Evolutionary conservation across 2,329 filamentous ascomycete genomes (phyloP).

Genomic region (Xylariales sp.): DNA sequence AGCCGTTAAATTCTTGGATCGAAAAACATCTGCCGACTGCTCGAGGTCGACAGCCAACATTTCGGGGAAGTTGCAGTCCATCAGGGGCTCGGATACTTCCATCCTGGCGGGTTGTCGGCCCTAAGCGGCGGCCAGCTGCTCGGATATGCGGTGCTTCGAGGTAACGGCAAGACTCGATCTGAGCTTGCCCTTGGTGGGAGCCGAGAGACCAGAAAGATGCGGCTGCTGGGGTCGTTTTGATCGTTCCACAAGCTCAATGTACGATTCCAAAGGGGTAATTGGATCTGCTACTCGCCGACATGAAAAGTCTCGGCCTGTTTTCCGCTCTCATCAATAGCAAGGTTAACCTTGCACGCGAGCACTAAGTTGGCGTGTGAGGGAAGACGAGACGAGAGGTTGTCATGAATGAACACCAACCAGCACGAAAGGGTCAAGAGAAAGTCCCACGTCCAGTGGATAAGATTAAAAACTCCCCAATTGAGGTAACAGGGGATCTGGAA

Average conservation of each 20-base stretch:
- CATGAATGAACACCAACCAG: too few species aligned
- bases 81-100: constrained; percentile 19
- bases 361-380: too few species aligned
- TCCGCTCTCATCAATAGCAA: too few species aligned
- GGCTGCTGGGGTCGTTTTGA: constrained; percentile 3
- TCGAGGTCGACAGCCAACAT: constrained; percentile 51
- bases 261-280: background rate
- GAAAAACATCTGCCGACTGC: constrained; percentile 41
- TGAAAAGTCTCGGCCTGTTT: too few species aligned
- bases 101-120: constrained; percentile 13
- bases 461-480: too few species aligned
- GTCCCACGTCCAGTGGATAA: too few species aligned
- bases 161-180: background rate
- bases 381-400: too few species aligned
- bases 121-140: constrained; percentile 7
- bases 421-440: too few species aligned
- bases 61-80: constrained; percentile 49
- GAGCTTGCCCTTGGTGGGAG: background rate
- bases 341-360: constrained; percentile 6
- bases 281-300: too few species aligned
- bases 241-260: background rate
- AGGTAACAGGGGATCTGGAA: too few species aligned
- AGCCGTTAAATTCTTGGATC: constrained; percentile 47
- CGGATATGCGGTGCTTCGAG: constrained; percentile 4
- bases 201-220: background rate